Base-by-base conservation (phyloP, 2,329 filamentous ascomycete species). In the Ciborinia camelliae region DNA sequence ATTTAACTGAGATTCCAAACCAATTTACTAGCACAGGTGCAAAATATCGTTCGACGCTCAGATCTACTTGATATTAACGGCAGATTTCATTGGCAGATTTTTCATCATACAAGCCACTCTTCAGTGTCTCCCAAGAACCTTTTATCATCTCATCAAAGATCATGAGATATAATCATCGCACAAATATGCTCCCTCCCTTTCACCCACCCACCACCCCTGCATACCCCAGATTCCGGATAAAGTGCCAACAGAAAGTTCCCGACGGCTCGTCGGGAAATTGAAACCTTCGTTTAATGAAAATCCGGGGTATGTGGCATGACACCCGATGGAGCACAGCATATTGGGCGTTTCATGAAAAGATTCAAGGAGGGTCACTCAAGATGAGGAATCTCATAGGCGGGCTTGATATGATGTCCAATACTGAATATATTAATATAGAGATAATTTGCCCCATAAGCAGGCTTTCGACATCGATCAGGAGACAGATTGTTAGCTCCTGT, bases 251-350 rank as follows among this genome's bases (percentile, higher is more conserved):
- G 14, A 20, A 15, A 9, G 18, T 63, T 58, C 28, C 66, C 66
- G 67, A 64, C 68, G 68, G 66, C 60, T 57, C 63, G 50, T 61
- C 68, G 68, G 67, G 66, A 68, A 58, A 26, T 62, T 54, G 39
- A 66, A 58, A 52, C 37, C 37, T 15, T 35, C 43, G 53, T 65
- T 50, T 7, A 52, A 60, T 62, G 53, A 64, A 65, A 54, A 67
- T 45, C 59, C 54, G 54, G 61, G 43, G 50, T 64, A 53, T 39
- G 39, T 41, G 35, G 48, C 58, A 43, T 37, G 35, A 51, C 32
- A 35, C 6, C 63, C 35, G 43, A 45, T 48, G 8, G 30, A 47
- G 43, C 30, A 55, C 57, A 12, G 18, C 26, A 50, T 62, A 35
- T 41, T 32, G 47, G 57, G 48, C 23, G 23, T 54, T 65, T 35